Evolutionary conservation across 192 early-diverging fungal species (phyloP).

Genomic region (Cetraspora pellucida): DNA sequence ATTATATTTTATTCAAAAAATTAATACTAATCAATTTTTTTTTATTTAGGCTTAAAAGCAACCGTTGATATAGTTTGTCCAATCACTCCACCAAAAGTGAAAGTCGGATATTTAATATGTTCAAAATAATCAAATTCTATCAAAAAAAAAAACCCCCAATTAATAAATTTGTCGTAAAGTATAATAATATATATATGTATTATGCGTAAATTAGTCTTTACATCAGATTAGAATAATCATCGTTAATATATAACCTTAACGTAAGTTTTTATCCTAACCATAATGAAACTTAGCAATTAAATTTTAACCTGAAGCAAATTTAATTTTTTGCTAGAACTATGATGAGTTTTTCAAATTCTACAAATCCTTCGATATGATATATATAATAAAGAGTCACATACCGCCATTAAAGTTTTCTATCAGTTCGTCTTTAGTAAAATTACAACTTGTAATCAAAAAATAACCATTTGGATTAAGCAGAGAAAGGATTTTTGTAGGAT

Average conservation of each 20-base stretch:
- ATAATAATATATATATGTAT: too few species aligned
- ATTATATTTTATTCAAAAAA: too few species aligned
- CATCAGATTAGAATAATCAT: too few species aligned
- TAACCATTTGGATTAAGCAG: conserved; percentile 54
- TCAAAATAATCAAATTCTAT: conserved; percentile 64
- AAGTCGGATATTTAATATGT: conserved; percentile 80
- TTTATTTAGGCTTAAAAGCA: conserved; percentile 71
- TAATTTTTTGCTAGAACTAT: too few species aligned
- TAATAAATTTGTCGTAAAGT: conserved; percentile 9
- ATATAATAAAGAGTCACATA: conserved; percentile 41
- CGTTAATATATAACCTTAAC: too few species aligned
- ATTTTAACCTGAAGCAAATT: too few species aligned
- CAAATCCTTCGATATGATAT: conserved; percentile 12
- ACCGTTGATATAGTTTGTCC: conserved; percentile 90
- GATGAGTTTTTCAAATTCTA: too few species aligned
- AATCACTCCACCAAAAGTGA: conserved; percentile 84
- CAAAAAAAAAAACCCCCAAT: conserved; percentile 8
- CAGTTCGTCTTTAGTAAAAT: conserved; percentile 91
- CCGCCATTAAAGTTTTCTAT: conserved; percentile 59
- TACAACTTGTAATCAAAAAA: conserved; percentile 90
- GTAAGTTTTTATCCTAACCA: too few species aligned
- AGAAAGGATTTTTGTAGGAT: conserved; percentile 29
- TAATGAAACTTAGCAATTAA: too few species aligned
- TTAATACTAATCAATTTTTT: too few species aligned
- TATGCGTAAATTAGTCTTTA: too few species aligned